Evolutionary conservation across 805 yeast species (phyloP), one percentile per base, ranked within the genome.

Genomic region (Jamesozyma hellenica): DNA sequence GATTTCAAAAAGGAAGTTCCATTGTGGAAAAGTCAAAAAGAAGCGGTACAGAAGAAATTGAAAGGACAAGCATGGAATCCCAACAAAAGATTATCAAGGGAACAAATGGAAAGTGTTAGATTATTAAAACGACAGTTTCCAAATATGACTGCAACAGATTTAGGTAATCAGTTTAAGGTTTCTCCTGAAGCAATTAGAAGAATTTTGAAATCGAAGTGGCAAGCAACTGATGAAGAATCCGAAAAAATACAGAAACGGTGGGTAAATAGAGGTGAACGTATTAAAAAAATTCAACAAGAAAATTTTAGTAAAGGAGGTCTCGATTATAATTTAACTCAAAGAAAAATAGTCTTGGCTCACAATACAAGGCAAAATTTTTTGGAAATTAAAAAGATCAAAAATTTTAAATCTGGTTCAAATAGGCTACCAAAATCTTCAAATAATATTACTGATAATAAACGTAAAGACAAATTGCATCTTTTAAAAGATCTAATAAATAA

Each of bases 171-270:
- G 52, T 87, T 81, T 60, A 65, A 71, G 36, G 70, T 85, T 4
- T 81, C 92, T 1, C 90, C 94, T 1, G 94, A 87, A 48, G 83
- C 88, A 0, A 72, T 87, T 2, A 66, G 95, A 42, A 71, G 95
- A 46, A 85, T 88, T 15, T 56, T 88, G 47, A 78, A 75, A 54
- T 78, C 90, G 4, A 75, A 70, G 29, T 88, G 95, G 94, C 61
- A 56, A 14, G 95, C 95, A 0, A 66, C 59, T 4, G 69, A 67
- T n/a, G 83, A 79, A 43, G 70, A 65, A 30, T 68, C 58, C 4
- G 58, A 51, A 23, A 54, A 70, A 14, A 36, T 70, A 2, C 58
- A 65, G 26, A 60, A 61, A 14, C 68, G 90, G 45, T 81, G 84
- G 77, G 59, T 55, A 25, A 63, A 59, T 28, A 63, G 81, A 49